Conservation (phyloP, 2,329 filamentous ascomycete genomes). For the Pseudocercospora pini-densiflorae region DNA sequence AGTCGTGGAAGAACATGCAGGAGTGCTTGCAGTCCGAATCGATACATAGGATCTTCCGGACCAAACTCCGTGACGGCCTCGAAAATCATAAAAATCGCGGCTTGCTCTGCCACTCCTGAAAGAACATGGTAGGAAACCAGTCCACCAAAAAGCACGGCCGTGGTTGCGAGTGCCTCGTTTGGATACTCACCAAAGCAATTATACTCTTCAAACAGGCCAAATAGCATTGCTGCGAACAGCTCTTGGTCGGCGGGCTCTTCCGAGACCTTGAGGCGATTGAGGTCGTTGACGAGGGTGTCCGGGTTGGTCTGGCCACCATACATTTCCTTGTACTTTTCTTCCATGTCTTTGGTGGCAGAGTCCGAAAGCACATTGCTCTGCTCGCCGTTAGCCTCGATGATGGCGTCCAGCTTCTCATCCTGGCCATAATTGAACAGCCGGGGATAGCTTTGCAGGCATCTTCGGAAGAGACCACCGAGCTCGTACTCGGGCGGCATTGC, state of each 20-base stretch:
- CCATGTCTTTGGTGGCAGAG: constrained; percentile 87
- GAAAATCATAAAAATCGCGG: constrained; percentile 96
- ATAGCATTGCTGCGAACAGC: constrained; percentile 97
- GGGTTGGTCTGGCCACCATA: constrained; percentile 90
- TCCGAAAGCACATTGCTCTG: constrained; percentile 79
- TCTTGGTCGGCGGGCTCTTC: constrained; percentile 85
- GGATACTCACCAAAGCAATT: constrained; percentile 95
- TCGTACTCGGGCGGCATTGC: constrained; percentile 68
- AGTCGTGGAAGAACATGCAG: constrained; percentile 85
- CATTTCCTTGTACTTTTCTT: constrained; percentile 98
- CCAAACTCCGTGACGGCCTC: constrained; percentile 88
- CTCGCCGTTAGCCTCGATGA: constrained; percentile 80
- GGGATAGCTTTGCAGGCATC: constrained; percentile 90
- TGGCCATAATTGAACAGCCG: constrained; percentile 95
- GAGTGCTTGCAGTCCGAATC: constrained; percentile 93
- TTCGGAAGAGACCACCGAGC: constrained; percentile 73
- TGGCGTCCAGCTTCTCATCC: constrained; percentile 74
- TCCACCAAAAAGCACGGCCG: constrained; percentile 93
- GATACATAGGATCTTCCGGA: constrained; percentile 91
- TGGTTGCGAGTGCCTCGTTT: constrained; percentile 92
- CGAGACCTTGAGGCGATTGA: constrained; percentile 88
- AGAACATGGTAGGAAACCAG: constrained; percentile 87
- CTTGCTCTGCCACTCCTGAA: constrained; percentile 85
- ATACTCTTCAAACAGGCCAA: constrained; percentile 96
- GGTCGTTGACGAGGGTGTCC: constrained; percentile 79